Base-by-base conservation (phyloP, 495 filamentous ascomycete genomes). In the Platismatia glauca region DNA sequence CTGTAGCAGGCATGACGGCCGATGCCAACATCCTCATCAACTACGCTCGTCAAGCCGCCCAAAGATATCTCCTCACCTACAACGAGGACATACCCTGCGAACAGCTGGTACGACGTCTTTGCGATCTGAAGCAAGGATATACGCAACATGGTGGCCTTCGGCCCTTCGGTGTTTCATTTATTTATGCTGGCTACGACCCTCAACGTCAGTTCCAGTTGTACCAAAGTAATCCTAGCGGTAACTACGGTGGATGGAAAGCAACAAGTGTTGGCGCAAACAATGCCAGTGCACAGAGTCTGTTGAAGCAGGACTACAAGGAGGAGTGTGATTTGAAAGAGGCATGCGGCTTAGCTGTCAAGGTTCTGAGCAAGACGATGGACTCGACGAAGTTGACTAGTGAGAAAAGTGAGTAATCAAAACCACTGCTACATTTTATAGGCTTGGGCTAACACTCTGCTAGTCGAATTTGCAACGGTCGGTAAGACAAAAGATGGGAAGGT, bases 21-120 rank as follows among this genome's bases (percentile, higher is more conserved):
- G 94, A 98, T 74, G 94, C 94, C 68, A 98, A 98, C 81, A 98
- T 98, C 77, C 88, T 98, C 69, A 97, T 98, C 86, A 97, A 97
- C 82, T 96, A 90, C 78, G 94, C 94, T 76, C 91, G 94, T 65
- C 90, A 95, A 84, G 87, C 87, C 70, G 95, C 94, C 63, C 94
- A 99, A 78, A 85, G 86, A 66, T 97, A 97, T 76, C 94, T 99
- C 72, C 85, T 94, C 61, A 99, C 94, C 64, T 99, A 97, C 84
- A 95, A 96, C 81, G 90, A 96, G 85, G 94, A 99, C 71, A 99
- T 99, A 69, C 94, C 94, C 62, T 99, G 94, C 79, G 94, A 97
- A 74, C 94, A 97, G 78, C 90, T 99, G 38, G 94, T 99, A 60
- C 90, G 94, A 69, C 87, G 88, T 66, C 82, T 99, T 71, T 99